phyloP scores from a whole-genome alignment of 495 filamentous ascomycete genomes.

The Penicillium nucicola region DNA sequence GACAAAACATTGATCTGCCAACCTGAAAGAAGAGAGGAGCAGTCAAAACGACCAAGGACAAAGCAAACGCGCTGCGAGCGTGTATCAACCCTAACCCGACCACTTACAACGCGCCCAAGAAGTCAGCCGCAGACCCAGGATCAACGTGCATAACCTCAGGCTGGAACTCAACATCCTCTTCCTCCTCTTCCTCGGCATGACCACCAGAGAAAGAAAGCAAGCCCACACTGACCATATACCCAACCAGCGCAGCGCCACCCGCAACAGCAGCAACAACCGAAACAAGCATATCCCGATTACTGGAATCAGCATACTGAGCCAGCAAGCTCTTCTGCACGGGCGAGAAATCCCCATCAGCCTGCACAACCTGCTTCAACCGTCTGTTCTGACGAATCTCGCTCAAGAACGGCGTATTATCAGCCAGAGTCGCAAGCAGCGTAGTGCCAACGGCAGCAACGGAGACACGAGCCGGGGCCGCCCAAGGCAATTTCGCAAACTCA shows the following conservation, averaged over 20 bases:
- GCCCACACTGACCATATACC: conserved; percentile 39
- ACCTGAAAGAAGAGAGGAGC: neutral
- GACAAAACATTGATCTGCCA: neutral
- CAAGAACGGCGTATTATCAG: conserved; percentile 40
- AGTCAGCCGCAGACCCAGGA: conserved; percentile 17
- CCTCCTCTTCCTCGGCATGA: conserved; percentile 18
- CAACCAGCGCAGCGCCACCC: conserved; percentile 34
- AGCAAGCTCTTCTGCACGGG: conserved; percentile 21
- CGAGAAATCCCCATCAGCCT: conserved; percentile 26
- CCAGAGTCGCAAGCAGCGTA: conserved; percentile 37
- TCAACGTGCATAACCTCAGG: neutral
- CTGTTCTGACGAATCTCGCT: conserved; percentile 35
- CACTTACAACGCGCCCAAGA: conserved; percentile 12
- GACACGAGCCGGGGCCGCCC: conserved; percentile 33
- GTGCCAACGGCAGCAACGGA: conserved; percentile 31
- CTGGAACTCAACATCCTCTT: neutral
- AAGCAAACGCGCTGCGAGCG: neutral
- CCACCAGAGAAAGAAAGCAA: conserved; percentile 17
- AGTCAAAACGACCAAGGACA: no score
- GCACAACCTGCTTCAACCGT: conserved; percentile 29
- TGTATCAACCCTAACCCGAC: neutral
- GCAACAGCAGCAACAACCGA: conserved; percentile 37
- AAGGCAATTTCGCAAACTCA: conserved; percentile 23
- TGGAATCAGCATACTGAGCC: conserved; percentile 23
- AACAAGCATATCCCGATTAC: conserved; percentile 35